Base-by-base conservation (phyloP, 169 alveolate genomes). In the Plasmodium blacklocki region DNA sequence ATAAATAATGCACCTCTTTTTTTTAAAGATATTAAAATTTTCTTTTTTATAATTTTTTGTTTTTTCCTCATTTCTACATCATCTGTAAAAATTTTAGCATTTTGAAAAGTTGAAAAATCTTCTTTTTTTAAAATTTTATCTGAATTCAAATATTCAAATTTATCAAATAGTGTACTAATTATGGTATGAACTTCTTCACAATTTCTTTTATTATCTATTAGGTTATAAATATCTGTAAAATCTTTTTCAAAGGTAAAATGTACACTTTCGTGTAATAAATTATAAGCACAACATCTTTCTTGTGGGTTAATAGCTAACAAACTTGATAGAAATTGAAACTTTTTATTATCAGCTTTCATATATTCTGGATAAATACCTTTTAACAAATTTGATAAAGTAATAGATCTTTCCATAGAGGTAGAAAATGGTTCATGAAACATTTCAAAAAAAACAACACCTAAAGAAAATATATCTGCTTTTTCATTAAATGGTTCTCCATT, bases 371-470 rank as follows among this genome's bases (percentile, higher is more conserved):
- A 71, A 4, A 94, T 93, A 78, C 95, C 90, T 91, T 92, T 89
- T 78, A 94, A 72, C 19, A 94, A 89, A 45, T 94, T 90, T 1
- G 96, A 94, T 29, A 94, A 68, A 18, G 92, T 89, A 19, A 89
- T 93, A 3, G 92, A 83, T 59, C 97, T 93, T 70, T 95, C 97
- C 97, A 95, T 95, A 2, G 88, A 80, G 26, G 97, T 95, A 29
- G 74, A 68, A 80, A 95, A 95, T 0, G 97, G 97, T 45, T 94
- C 95, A 58, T 94, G 93, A 45, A 92, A 91, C 97, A 95, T 95
- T 89, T 95, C 97, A 88, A 95, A 95, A 56, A 95, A 90, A 21
- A 95, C 96, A 12, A 95, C 97, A 11, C 97, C 97, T 14, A 95
- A 88, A 9, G 97, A 93, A 88, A 87, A 95, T 23, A 95, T 93